These are phyloP conservation scores for Picea sitchensis DNA, from an alignment of 75 land plant genomes.

Conservation along the genomic window DNA sequence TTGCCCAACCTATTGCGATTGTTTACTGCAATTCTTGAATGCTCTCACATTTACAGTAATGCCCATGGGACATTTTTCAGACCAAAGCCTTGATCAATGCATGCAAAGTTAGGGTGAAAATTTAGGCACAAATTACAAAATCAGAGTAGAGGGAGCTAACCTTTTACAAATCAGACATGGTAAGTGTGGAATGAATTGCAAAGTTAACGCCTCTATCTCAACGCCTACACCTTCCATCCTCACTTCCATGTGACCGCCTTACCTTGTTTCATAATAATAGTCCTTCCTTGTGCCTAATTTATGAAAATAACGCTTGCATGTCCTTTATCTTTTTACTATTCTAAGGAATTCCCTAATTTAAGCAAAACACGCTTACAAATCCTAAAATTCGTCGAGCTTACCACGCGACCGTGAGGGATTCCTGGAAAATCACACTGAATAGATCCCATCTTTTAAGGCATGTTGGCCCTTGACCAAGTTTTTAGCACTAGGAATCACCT, in stretches of 20 bases:
- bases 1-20: background rate
- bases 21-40: background rate
- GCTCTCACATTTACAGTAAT: background rate
- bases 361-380: background rate
- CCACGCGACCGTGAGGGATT: background rate
- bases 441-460: background rate
- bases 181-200: constrained; percentile 63
- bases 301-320: no score
- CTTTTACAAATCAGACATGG: constrained; percentile 59
- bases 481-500: background rate
- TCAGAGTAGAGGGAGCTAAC: constrained; percentile 17
- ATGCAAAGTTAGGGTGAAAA: background rate
- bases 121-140: background rate
- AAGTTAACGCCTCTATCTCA: constrained; percentile 56
- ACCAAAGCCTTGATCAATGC: background rate
- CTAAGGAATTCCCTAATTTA: background rate
- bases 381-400: background rate
- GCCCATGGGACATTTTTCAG: background rate
- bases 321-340: no score
- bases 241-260: background rate
- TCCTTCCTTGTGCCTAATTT: background rate
- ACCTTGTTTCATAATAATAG: background rate
- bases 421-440: background rate
- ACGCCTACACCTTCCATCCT: background rate
- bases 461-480: no score